Percentiles rank a stretch among this genome's conserved stretches.
Evolutionary conservation across 2,329 filamentous ascomycete genomes (phyloP).

Genomic region (Fusarium agapanthi): DNA sequence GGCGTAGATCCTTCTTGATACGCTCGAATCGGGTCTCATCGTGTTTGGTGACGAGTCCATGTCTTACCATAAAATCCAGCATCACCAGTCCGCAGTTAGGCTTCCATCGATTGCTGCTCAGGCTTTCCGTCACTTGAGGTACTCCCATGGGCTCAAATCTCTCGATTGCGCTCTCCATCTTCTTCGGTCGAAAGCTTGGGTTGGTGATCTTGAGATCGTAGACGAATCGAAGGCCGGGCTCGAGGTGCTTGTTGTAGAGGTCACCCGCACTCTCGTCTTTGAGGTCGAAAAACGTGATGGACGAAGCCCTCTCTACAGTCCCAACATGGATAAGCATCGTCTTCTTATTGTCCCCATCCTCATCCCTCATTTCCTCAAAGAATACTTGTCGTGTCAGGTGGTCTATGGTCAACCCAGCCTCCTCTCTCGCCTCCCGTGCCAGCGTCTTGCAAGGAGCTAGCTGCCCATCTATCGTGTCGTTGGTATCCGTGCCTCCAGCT

Average conservation of each 20-base stretch:
- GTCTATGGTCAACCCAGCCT: constrained; percentile 41
- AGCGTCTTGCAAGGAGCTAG: constrained; percentile 42
- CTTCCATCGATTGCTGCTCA: constrained; percentile 46
- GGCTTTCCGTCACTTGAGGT: constrained; percentile 43
- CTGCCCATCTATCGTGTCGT: constrained; percentile 34
- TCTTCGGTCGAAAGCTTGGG: constrained; percentile 33
- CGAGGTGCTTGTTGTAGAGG: constrained; percentile 46
- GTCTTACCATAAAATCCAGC: constrained; percentile 49
- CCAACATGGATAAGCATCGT: constrained; percentile 29
- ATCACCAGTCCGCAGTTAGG: constrained; percentile 53
- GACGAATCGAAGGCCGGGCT: constrained; percentile 50
- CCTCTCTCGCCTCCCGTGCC: constrained; percentile 47
- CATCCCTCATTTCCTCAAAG: not conserved
- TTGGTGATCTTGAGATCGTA: constrained; percentile 47
- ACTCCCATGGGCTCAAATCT: constrained; percentile 43
- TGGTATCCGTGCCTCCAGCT: constrained; percentile 47
- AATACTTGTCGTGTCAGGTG: constrained; percentile 26
- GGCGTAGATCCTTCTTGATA: constrained; percentile 37
- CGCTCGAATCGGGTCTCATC: constrained; percentile 37
- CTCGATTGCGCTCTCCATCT: constrained; percentile 42
- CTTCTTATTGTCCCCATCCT: not conserved
- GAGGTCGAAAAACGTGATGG: constrained; percentile 49
- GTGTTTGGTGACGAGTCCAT: constrained; percentile 37
- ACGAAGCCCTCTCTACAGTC: constrained; percentile 30
- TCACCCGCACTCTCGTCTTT: constrained; percentile 44